A percentile compares a stretch with the other conserved stretches of the same genome.
Evolutionary conservation across 805 yeast genomes (phyloP).

Genomic region (Wickerhamomyces tratensis): DNA sequence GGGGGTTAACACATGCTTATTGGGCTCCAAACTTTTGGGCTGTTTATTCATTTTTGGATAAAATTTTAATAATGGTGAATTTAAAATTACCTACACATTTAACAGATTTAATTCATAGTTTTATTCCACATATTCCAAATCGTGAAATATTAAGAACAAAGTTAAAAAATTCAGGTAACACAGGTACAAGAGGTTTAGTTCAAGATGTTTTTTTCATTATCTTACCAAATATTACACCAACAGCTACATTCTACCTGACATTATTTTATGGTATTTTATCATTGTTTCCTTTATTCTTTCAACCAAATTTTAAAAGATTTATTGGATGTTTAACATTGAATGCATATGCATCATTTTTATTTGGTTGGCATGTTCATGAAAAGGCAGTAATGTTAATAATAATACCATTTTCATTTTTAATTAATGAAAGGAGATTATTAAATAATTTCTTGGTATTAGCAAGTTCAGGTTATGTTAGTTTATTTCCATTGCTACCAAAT

Average conservation of each 20-base stretch:
- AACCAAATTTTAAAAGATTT: slow-evolving; percentile 71
- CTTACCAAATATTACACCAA: slow-evolving; percentile 74
- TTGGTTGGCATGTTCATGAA: slow-evolving; percentile 99
- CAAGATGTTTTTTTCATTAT: slow-evolving; percentile 82
- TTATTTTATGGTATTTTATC: slow-evolving; percentile 79
- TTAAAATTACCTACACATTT: slow-evolving; percentile 14
- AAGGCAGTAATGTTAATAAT: slow-evolving; percentile 89
- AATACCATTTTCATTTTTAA: slow-evolving; percentile 75
- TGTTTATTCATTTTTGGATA: slow-evolving; percentile 73
- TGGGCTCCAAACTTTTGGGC: slow-evolving; percentile 99
- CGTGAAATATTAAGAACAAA: slow-evolving; percentile 20
- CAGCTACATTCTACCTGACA: slow-evolving; percentile 67
- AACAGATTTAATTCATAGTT: slow-evolving; percentile 11
- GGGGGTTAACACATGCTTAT: slow-evolving; percentile 95
- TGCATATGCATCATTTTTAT: slow-evolving; percentile 82
- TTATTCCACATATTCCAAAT: slow-evolving; percentile 27
- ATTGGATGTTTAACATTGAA: slow-evolving; percentile 80
- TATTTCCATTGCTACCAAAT: slow-evolving; percentile 78
- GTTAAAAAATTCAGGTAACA: slow-evolving; percentile 23
- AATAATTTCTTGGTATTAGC: slow-evolving; percentile 63
- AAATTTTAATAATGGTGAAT: slow-evolving; percentile 42
- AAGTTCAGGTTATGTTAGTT: slow-evolving; percentile 75
- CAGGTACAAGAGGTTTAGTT: slow-evolving; percentile 78
- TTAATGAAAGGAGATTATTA: slow-evolving; percentile 61
- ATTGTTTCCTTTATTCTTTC: slow-evolving; percentile 55